These are phyloP conservation scores for Colletotrichum karsti DNA, from an alignment of 2,329 filamentous ascomycete genomes.

Conservation along the genomic window DNA sequence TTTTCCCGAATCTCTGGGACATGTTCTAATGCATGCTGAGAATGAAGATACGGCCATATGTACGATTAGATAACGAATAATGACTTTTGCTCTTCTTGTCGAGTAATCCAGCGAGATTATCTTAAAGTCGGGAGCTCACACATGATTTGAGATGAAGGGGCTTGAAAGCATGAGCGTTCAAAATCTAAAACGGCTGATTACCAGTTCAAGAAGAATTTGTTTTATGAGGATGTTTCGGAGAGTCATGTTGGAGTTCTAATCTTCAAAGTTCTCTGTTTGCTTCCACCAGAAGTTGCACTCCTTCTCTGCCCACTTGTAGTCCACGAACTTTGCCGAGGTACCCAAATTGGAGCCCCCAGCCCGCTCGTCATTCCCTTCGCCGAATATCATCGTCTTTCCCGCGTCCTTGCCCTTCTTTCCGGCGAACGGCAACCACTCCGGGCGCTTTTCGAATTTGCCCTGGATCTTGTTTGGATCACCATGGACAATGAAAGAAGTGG, in stretches of 20 bases:
- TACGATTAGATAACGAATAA: background rate
- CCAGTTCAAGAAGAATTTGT: no score
- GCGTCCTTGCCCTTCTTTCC: slow-evolving; percentile 35
- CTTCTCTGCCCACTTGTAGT: slow-evolving; percentile 49
- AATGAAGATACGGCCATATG: background rate
- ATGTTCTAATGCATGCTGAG: slow-evolving; percentile 14
- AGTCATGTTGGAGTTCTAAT: slow-evolving; percentile 31
- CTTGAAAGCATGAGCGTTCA: no score
- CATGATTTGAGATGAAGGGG: no score
- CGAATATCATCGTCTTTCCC: slow-evolving; percentile 49
- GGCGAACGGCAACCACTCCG: slow-evolving; percentile 33
- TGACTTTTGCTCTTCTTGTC: background rate
- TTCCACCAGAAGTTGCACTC: slow-evolving; percentile 58
- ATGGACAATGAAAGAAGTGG: slow-evolving; percentile 10
- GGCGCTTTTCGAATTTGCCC: slow-evolving; percentile 32
- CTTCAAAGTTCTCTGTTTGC: slow-evolving; percentile 39
- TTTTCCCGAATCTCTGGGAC: slow-evolving; percentile 27
- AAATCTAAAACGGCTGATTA: no score
- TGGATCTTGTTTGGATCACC: slow-evolving; percentile 29
- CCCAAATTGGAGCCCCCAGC: slow-evolving; percentile 49
- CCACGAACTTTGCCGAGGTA: slow-evolving; percentile 46
- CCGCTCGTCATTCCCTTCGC: slow-evolving; percentile 56
- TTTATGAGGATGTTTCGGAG: no score
- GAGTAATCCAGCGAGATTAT: background rate
- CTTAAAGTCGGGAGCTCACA: background rate